Base-by-base conservation (phyloP, 148 eudicot genomes). In the Drosera capensis region DNA sequence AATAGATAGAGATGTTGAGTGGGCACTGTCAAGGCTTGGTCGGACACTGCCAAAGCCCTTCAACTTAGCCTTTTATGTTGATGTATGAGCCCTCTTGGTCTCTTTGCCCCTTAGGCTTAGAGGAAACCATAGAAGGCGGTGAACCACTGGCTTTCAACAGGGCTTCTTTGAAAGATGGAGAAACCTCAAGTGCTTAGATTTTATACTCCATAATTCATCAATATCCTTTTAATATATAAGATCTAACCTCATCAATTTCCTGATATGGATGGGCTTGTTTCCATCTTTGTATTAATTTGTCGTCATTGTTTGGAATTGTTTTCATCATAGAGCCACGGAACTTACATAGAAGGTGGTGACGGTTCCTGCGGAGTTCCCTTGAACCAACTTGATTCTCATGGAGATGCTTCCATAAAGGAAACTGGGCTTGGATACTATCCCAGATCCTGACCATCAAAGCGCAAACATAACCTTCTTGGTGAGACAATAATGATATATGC, bases 341-440 rank as follows among this genome's bases (percentile, higher is more conserved):
- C 53, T 21, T 20, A 53, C 57, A 11, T 53, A 53, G 48, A 53
- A 66, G 15, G 71, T 56, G 37, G 71, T 66, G 18, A 66, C 71
- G 23, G 71, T 59, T 53, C 71, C 71, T 8, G 71, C 71, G 9
- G 65, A 66, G 48, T 59, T 49, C 13, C 66, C 61, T 1, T 52
- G 38, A 5, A 59, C 60, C 40, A 66, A 43, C 60, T 66, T 66
- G 40, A 66, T 54, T 13, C 29, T 43, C 52, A 49, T 21, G 23
- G 54, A 54, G 24, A 59, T 30, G 37, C 49, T 48, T 39, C 70
- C 70, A 14, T 31, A 66, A 15, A 66, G 39, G 40, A 46, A 59
- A 17, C 37, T 23, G 2, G 31, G 37, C 46, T 60, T 54, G 8
- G 65, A 48, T 45, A 35, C 29, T 16, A 59, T 46, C 17, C 65